A percentile compares a stretch with the other conserved stretches of the same genome.
phyloP scores from a whole-genome alignment of 768 basidiomycete genomes.

The Hebeloma cylindrosporum region DNA sequence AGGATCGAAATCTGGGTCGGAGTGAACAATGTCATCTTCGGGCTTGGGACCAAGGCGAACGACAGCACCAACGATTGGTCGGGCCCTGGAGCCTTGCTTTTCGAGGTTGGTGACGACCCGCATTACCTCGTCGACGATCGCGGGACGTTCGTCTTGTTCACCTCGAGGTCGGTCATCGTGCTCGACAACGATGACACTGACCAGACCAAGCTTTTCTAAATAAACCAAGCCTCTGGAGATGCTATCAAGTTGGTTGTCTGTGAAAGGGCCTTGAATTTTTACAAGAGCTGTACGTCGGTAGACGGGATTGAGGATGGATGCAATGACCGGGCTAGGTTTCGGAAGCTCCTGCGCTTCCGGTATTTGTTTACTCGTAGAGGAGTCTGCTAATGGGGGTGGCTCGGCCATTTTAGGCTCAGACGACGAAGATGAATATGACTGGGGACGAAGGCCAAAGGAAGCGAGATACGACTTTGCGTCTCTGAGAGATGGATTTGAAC shows the following conservation, averaged over 20 bases:
- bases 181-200: slow-evolving; percentile 94
- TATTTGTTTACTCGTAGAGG: slow-evolving; percentile 32
- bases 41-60: slow-evolving; percentile 83
- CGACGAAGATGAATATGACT: slow-evolving; percentile 29
- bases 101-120: slow-evolving; percentile 82
- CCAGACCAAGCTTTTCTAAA: slow-evolving; percentile 92
- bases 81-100: slow-evolving; percentile 79
- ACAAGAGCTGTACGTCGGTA: slow-evolving; percentile 88
- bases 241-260: slow-evolving; percentile 89
- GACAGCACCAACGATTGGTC: slow-evolving; percentile 85
- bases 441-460: slow-evolving; percentile 78
- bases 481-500: slow-evolving; percentile 86
- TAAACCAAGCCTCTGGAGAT: slow-evolving; percentile 93
- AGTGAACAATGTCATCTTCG: slow-evolving; percentile 34
- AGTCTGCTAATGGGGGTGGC: slow-evolving; percentile 27
- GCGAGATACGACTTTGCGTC: slow-evolving; percentile 90
- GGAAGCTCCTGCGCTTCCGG: slow-evolving; percentile 33
- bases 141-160: slow-evolving; percentile 64
- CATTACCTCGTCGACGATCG: slow-evolving; percentile 78
- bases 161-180: slow-evolving; percentile 74
- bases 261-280: slow-evolving; percentile 96
- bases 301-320: slow-evolving; percentile 83
- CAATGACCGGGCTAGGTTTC: slow-evolving; percentile 55
- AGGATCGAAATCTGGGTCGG: slow-evolving; percentile 34
- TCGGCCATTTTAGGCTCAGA: slow-evolving; percentile 28